Conservation (phyloP, 1,284 basidiomycete species). For the Trichosporon sp. region DNA sequence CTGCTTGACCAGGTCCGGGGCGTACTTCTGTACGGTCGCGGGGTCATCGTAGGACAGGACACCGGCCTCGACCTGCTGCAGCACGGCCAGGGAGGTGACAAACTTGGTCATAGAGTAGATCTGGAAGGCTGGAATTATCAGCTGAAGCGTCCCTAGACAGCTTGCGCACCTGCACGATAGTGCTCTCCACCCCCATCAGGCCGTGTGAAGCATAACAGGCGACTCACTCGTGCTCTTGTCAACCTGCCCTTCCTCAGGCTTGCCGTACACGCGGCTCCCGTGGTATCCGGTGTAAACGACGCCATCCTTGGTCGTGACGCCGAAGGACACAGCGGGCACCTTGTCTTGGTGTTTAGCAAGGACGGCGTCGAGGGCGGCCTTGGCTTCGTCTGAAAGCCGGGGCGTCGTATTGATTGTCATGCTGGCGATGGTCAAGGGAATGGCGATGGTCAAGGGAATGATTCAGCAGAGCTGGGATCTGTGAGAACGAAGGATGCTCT, state of each 20-base stretch:
- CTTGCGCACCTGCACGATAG: too few relatives aligned
- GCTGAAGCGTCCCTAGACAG: too few relatives aligned
- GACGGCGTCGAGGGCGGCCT: slow-evolving; percentile 22
- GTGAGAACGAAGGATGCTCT: too few relatives aligned
- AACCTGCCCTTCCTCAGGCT: slow-evolving; percentile 28
- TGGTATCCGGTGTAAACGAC: slow-evolving; percentile 28
- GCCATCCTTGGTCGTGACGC: slow-evolving; percentile 33
- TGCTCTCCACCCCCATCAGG: too few relatives aligned
- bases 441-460: too few relatives aligned
- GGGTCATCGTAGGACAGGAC: slow-evolving; percentile 27
- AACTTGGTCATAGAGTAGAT: slow-evolving; percentile 36
- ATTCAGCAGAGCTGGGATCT: too few relatives aligned
- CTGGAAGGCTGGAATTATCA: slow-evolving; percentile 16
- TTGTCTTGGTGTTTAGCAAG: slow-evolving; percentile 18
- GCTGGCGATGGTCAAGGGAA: too few relatives aligned
- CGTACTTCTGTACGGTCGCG: slow-evolving; percentile 20
- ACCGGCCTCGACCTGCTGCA: slow-evolving; percentile 34
- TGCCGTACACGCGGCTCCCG: slow-evolving; percentile 33
- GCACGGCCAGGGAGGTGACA: slow-evolving; percentile 32
- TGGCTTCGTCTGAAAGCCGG: slow-evolving; percentile 11
- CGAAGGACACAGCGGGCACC: slow-evolving; percentile 30
- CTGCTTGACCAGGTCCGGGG: slow-evolving; percentile 30
- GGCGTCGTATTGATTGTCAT: too few relatives aligned
- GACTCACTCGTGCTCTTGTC: slow-evolving; percentile 34
- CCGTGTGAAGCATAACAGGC: too few relatives aligned